phyloP scores from a whole-genome alignment of 768 basidiomycete genomes.

The Termitomyces sp. region DNA sequence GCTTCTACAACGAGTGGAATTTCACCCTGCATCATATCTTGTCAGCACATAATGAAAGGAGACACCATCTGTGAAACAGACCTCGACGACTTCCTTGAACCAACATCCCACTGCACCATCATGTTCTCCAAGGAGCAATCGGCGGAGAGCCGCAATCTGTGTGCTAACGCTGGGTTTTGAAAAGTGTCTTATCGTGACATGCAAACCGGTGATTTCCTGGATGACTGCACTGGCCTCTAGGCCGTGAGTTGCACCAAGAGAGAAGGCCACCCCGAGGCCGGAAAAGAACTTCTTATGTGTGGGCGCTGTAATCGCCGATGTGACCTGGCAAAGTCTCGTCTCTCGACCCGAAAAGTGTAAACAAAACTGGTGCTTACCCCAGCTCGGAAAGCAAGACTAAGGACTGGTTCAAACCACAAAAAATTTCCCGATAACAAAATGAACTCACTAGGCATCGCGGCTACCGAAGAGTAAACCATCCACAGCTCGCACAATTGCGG shows the following conservation, averaged over 20 bases:
- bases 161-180: conserved; percentile 65
- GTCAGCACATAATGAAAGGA: not conserved
- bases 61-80: conserved; percentile 15
- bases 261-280: conserved; percentile 68
- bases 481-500: conserved; percentile 54
- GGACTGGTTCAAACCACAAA: not conserved
- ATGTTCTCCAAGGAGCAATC: conserved; percentile 48
- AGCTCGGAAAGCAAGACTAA: conserved; percentile 62
- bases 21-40: conserved; percentile 40
- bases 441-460: conserved; percentile 65
- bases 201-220: conserved; percentile 61
- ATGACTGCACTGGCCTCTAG: conserved; percentile 61
- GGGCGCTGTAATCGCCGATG: conserved; percentile 63
- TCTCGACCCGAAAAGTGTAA: not conserved
- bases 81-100: conserved; percentile 44
- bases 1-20: conserved; percentile 75
- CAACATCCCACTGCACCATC: conserved; percentile 37
- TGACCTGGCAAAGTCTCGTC: conserved; percentile 30
- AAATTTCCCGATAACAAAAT: not conserved
- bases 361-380: conserved; percentile 41
- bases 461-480: conserved; percentile 74
- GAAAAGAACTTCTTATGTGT: conserved; percentile 46
- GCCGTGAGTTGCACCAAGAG: conserved; percentile 53
- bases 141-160: conserved; percentile 73
- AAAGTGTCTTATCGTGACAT: conserved; percentile 56